Conservation (phyloP, 2,329 filamentous ascomycete genomes). For the Colletotrichum karsti region DNA sequence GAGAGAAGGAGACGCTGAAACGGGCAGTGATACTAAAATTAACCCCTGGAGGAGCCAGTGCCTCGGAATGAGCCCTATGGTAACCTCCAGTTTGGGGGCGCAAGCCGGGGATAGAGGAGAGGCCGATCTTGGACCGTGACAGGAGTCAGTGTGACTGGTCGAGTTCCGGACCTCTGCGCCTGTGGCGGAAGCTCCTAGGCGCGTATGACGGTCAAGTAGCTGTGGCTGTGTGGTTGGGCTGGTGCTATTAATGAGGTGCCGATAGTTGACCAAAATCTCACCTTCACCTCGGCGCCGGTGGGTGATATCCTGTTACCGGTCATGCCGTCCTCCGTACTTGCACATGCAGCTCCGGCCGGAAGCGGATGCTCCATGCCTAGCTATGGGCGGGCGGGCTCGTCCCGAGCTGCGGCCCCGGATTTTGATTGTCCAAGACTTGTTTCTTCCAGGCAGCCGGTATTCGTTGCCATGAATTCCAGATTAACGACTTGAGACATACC, state of each 20-base stretch:
- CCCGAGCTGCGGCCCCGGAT: background rate
- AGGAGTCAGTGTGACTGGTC: background rate
- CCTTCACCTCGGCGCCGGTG: background rate
- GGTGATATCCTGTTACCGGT: background rate
- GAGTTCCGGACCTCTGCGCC: background rate
- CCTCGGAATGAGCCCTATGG: background rate
- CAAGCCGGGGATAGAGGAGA: background rate
- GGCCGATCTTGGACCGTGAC: background rate
- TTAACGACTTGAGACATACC: constrained; percentile 3
- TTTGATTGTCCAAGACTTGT: background rate
- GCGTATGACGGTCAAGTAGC: background rate
- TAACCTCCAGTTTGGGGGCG: background rate
- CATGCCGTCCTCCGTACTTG: background rate
- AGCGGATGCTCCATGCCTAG: background rate
- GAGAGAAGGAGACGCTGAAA: constrained; percentile 12
- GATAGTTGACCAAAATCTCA: background rate
- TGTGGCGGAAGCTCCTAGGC: background rate
- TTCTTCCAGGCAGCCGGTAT: background rate
- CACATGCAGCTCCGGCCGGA: background rate
- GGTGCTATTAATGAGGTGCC: no score
- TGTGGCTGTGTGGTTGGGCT: constrained; percentile 1
- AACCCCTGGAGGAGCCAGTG: constrained; percentile 10
- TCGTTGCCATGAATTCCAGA: background rate
- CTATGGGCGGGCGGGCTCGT: constrained; percentile 5
- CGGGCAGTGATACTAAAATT: constrained; percentile 12